phyloP scores from a whole-genome alignment of 208 protist species.

The Wallacemonas sp. region DNA sequence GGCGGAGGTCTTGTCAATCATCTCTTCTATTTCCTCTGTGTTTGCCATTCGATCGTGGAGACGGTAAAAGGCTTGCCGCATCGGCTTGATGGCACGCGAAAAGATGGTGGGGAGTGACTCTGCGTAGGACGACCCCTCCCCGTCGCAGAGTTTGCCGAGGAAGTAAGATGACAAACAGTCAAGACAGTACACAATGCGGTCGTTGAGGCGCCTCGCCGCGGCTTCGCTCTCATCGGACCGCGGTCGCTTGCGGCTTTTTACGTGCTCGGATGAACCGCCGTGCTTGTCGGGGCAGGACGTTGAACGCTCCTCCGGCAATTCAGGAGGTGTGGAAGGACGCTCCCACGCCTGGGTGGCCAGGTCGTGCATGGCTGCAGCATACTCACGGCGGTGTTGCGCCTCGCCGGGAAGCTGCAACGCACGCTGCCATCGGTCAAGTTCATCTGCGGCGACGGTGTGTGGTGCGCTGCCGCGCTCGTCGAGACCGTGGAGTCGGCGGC shows the following conservation, averaged over 20 bases:
- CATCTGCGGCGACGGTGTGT: slow-evolving; percentile 4
- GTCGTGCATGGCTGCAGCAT: slow-evolving; percentile 68
- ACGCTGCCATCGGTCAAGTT: slow-evolving; percentile 26
- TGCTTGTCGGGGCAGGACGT: neutral
- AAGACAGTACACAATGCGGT: slow-evolving; percentile 31
- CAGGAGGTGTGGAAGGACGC: neutral
- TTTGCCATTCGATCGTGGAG: slow-evolving; percentile 50
- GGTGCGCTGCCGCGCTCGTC: no score
- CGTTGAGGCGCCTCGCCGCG: slow-evolving; percentile 22
- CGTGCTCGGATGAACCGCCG: neutral
- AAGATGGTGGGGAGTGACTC: slow-evolving; percentile 41
- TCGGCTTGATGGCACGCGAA: slow-evolving; percentile 41
- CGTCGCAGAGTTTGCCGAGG: slow-evolving; percentile 9
- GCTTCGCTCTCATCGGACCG: neutral
- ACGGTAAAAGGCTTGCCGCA: slow-evolving; percentile 52
- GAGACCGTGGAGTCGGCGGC: no score
- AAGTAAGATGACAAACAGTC: slow-evolving; percentile 30
- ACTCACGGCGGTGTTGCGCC: slow-evolving; percentile 24
- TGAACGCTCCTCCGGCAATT: neutral
- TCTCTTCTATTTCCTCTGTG: slow-evolving; percentile 39
- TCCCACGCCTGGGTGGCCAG: slow-evolving; percentile 78
- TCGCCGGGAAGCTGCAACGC: slow-evolving; percentile 26
- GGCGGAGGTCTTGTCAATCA: slow-evolving; percentile 8
- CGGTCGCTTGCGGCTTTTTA: neutral
- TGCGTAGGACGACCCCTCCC: slow-evolving; percentile 1